Evolutionary conservation across 768 basidiomycete genomes (phyloP).

Genomic region (Exsudoporus frostii): DNA sequence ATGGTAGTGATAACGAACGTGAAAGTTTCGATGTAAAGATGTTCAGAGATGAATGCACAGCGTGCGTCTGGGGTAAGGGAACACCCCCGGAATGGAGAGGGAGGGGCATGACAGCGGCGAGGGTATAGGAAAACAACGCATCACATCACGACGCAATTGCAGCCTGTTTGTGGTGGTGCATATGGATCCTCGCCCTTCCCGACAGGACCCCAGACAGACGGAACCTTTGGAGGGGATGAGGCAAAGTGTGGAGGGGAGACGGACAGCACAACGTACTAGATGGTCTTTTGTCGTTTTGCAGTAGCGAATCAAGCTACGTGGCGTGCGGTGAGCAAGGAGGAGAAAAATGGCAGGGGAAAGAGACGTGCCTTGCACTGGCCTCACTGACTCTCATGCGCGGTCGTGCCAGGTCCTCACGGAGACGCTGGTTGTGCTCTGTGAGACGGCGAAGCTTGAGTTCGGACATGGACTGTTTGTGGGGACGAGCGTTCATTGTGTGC

Average conservation of each 20-base stretch:
- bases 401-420: constrained; percentile 85
- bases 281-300: constrained; percentile 93
- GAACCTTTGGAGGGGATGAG: constrained; percentile 51
- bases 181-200: constrained; percentile 91
- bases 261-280: constrained; percentile 51
- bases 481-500: constrained; percentile 62
- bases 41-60: constrained; percentile 15
- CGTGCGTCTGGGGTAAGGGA: constrained; percentile 9
- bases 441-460: constrained; percentile 94
- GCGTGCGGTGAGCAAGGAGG: neutral
- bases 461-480: constrained; percentile 93
- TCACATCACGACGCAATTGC: constrained; percentile 74
- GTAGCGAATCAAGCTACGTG: constrained; percentile 79
- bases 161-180: constrained; percentile 73
- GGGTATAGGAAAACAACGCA: constrained; percentile 32
- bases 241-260: neutral
- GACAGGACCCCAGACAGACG: constrained; percentile 92
- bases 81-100: constrained; percentile 4
- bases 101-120: constrained; percentile 32
- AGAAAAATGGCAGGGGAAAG: neutral
- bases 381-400: constrained; percentile 92
- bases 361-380: constrained; percentile 71
- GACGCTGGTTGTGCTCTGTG: constrained; percentile 89
- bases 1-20: constrained; percentile 32
- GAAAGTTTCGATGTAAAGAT: constrained; percentile 19